Evolutionary conservation across 768 basidiomycete genomes (phyloP), one percentile per base, ranked within the genome.

Genomic region (Saitozyma podzolica): DNA sequence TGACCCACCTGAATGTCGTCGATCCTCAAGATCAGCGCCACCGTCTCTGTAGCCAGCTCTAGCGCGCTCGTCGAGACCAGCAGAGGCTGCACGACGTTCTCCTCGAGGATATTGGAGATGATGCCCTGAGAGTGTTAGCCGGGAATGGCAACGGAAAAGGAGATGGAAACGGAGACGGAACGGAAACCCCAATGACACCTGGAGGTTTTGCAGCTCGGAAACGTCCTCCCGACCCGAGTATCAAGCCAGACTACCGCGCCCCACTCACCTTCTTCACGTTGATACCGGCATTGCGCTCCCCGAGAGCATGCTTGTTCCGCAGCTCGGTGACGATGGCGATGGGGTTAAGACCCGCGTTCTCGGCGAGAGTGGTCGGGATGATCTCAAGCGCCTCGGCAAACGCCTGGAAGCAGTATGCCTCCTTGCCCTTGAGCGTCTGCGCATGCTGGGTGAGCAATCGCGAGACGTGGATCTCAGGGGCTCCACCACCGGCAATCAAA

Each of bases 341-440:
- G 7, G 96, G 92, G 81, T 98, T 96, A 61, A 99, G 84, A 49
- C 96, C 96, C 20, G 96, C 96, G 77, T 99, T 99, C 82, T 99
- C 96, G 29, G 96, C 96, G 19, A 99, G 84, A 0, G 96, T 99
- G 2, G 89, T 95, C 5, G 96, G 96, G 65, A 99, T 98, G 65
- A 98, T 90, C 80, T 98, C 96, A 54, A 99, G 84, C 1, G 96
- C 93, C 73, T 98, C 95, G 39, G 96, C 94, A 75, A 92, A 99
- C 4, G 93, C 94, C 73, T 96, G 91, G 87, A 97, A 96, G 80
- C 96, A 98, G 80, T 97, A 98, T 9, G 95, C 91, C 80, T 98
- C 94, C 89, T 97, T 97, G 54, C 96, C 95, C 80, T 89, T 95
- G 64, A 98, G 84, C 0, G 92, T 89, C 68, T 95, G 92, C 1